phyloP scores from a whole-genome alignment of 2,329 filamentous ascomycete species.

The Elsinoe australis region DNA sequence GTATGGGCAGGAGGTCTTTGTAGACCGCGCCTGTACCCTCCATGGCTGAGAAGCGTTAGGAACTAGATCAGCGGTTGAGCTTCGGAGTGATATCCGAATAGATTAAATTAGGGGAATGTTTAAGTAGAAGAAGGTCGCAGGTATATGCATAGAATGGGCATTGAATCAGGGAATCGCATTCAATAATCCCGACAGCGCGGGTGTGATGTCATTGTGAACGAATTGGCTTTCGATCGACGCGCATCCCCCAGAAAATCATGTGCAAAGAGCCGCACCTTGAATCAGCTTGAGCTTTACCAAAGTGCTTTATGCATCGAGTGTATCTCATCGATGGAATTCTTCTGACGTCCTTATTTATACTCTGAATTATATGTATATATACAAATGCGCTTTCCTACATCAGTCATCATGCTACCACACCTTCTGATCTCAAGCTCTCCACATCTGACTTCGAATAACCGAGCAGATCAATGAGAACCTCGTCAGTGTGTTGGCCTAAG shows the following conservation, averaged over 20 bases:
- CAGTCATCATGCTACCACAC: slow-evolving; percentile 52
- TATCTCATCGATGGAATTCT: too few relatives aligned
- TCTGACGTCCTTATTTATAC: too few relatives aligned
- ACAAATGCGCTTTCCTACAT: neutral
- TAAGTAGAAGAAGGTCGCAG: neutral
- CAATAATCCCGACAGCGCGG: neutral
- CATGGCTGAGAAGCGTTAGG: slow-evolving; percentile 6
- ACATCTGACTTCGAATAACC: slow-evolving; percentile 55
- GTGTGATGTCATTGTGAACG: slow-evolving; percentile 8
- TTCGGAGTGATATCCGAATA: neutral
- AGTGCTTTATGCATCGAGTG: too few relatives aligned
- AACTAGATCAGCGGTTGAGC: neutral
- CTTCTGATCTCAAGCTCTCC: slow-evolving; percentile 53
- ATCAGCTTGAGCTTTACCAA: too few relatives aligned
- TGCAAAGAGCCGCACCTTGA: neutral
- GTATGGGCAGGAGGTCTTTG: slow-evolving; percentile 31
- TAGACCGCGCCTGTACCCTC: slow-evolving; percentile 15
- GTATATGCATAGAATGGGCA: neutral
- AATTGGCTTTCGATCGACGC: slow-evolving; percentile 4
- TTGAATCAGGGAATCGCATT: neutral
- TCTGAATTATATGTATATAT: too few relatives aligned
- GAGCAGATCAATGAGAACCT: slow-evolving; percentile 60
- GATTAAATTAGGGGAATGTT: neutral
- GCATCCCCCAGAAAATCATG: slow-evolving; percentile 7
- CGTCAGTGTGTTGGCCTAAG: slow-evolving; percentile 78